Evolutionary conservation across 2,329 filamentous ascomycete species (phyloP).

Genomic region (Elsinoe fawcettii): DNA sequence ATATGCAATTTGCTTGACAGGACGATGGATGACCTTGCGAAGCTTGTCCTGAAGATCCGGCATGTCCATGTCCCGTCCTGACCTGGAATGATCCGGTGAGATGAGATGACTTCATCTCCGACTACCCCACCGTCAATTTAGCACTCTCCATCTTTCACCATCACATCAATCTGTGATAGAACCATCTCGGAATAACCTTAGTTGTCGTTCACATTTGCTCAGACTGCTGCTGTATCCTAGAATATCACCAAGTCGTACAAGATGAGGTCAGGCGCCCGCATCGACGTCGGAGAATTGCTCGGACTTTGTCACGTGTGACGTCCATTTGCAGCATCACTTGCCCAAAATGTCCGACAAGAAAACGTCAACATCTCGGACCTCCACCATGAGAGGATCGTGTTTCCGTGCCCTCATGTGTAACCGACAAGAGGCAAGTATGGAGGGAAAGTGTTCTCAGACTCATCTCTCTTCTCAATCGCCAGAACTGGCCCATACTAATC

Average conservation of each 20-base stretch:
- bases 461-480: neutral
- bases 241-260: neutral
- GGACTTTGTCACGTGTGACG: slow-evolving; percentile 4
- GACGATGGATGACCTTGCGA: neutral
- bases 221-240: neutral
- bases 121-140: neutral
- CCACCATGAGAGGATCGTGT: neutral
- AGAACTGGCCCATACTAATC: neutral
- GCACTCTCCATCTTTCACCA: neutral
- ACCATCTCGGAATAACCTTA: neutral
- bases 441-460: neutral
- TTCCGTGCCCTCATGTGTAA: neutral
- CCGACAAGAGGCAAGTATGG: neutral
- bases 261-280: neutral
- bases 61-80: neutral
- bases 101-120: neutral
- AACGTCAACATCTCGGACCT: slow-evolving; percentile 12
- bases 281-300: slow-evolving; percentile 3
- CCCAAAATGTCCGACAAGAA: neutral
- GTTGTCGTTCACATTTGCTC: neutral
- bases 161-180: neutral
- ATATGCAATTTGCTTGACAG: neutral
- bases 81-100: no score
- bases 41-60: slow-evolving; percentile 2
- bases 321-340: neutral